Evolutionary conservation across 179 eudicot genomes (phyloP).

Genomic region (Beta corolliflora): DNA sequence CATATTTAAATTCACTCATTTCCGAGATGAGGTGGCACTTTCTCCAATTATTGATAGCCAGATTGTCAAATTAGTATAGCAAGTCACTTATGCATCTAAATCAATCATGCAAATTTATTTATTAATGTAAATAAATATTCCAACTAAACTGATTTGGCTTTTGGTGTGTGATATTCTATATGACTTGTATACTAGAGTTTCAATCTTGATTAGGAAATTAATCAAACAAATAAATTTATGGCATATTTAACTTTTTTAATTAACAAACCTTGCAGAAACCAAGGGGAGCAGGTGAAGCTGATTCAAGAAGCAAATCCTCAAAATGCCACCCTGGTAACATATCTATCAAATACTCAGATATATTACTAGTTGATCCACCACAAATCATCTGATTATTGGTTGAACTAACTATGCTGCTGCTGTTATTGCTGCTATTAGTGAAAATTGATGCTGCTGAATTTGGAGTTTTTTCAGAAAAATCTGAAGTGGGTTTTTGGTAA

Average conservation of each 20-base stretch:
- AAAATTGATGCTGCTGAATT: background rate
- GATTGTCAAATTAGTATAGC: background rate
- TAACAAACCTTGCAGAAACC: constrained; percentile 59
- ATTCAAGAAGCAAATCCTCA: constrained; percentile 68
- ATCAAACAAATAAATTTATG: background rate
- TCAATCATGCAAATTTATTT: background rate
- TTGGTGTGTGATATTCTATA: background rate
- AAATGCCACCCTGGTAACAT: constrained; percentile 88
- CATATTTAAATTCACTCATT: no score
- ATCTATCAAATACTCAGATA: constrained; percentile 81
- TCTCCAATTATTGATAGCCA: background rate
- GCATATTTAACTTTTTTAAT: background rate
- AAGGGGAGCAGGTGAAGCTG: constrained; percentile 37
- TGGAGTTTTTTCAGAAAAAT: background rate
- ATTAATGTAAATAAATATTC: background rate
- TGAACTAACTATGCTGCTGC: background rate
- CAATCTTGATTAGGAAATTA: background rate
- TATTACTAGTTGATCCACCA: constrained; percentile 54
- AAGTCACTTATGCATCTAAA: background rate
- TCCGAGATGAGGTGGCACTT: no score
- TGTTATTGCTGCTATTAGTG: background rate
- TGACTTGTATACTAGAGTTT: background rate
- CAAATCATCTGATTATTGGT: constrained; percentile 21
- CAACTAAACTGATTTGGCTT: background rate
- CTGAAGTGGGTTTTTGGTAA: constrained; percentile 26